Conservation (phyloP, 331 rosid genomes). For the Dryas integrifolia region DNA sequence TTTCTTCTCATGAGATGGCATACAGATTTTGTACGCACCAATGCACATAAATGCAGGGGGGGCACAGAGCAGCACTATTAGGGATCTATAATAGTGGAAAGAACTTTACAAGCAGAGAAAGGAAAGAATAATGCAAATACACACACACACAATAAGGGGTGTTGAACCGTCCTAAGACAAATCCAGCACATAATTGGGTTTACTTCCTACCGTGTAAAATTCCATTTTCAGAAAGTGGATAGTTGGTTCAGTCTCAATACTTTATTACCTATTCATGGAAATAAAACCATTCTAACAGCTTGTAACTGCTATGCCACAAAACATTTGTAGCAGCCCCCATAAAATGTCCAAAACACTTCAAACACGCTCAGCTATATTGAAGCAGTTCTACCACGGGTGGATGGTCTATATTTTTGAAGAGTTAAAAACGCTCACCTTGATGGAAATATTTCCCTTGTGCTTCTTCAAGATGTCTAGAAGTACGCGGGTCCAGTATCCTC, state of each 20-base stretch:
- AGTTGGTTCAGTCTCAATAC: neutral
- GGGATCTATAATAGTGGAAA: neutral
- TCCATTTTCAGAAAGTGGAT: neutral
- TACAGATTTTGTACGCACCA: neutral
- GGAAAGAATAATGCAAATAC: neutral
- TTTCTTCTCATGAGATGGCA: neutral
- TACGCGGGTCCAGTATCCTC: conserved; percentile 99
- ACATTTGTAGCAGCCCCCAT: neutral
- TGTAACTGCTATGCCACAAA: neutral
- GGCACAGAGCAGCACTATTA: neutral
- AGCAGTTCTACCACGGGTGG: neutral
- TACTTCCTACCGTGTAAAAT: neutral
- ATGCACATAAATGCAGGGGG: neutral
- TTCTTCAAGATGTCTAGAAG: conserved; percentile 88
- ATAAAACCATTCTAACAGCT: neutral
- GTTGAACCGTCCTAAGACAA: neutral
- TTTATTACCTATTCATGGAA: neutral
- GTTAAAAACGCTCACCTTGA: conserved; percentile 54
- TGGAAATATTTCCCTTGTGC: conserved; percentile 94
- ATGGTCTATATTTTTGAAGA: neutral
- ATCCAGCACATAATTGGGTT: neutral
- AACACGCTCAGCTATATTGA: neutral
- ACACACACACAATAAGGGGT: neutral
- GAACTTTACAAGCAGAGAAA: neutral
- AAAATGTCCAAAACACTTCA: neutral